Evolutionary conservation across 768 basidiomycete genomes (phyloP).

Genomic region (Chalciporus pseudorubinellus): DNA sequence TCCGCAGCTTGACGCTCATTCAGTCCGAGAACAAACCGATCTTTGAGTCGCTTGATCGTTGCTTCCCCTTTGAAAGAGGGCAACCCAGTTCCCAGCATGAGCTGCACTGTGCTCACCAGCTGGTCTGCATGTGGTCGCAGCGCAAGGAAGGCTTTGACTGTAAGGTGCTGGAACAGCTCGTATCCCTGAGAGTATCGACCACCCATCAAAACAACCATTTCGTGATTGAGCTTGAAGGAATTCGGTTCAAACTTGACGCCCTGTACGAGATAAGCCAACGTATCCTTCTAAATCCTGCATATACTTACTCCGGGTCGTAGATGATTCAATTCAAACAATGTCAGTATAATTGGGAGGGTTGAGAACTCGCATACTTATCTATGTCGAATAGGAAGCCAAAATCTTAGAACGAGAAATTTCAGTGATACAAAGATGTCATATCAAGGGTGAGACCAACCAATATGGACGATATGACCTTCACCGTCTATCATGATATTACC

Average conservation of each 20-base stretch:
- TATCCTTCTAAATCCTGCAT: background rate
- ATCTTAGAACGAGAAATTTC: constrained; percentile 46
- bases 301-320: constrained; percentile 60
- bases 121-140: constrained; percentile 94
- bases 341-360: constrained; percentile 20
- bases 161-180: constrained; percentile 88
- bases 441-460: constrained; percentile 56
- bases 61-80: constrained; percentile 97
- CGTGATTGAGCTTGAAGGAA: constrained; percentile 98
- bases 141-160: constrained; percentile 94
- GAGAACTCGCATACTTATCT: constrained; percentile 66
- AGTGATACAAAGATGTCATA: constrained; percentile 1
- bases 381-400: constrained; percentile 98
- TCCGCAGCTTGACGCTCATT: constrained; percentile 92
- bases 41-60: constrained; percentile 83
- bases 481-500: constrained; percentile 99
- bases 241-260: constrained; percentile 98
- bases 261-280: constrained; percentile 38
- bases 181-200: constrained; percentile 94
- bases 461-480: constrained; percentile 94
- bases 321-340: constrained; percentile 22
- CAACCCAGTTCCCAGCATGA: constrained; percentile 94
- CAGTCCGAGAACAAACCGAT: constrained; percentile 80
- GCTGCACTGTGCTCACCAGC: constrained; percentile 79
- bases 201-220: constrained; percentile 98